phyloP scores from a whole-genome alignment of 1,139 yeast species.

The Kluyveromyces sp. region DNA sequence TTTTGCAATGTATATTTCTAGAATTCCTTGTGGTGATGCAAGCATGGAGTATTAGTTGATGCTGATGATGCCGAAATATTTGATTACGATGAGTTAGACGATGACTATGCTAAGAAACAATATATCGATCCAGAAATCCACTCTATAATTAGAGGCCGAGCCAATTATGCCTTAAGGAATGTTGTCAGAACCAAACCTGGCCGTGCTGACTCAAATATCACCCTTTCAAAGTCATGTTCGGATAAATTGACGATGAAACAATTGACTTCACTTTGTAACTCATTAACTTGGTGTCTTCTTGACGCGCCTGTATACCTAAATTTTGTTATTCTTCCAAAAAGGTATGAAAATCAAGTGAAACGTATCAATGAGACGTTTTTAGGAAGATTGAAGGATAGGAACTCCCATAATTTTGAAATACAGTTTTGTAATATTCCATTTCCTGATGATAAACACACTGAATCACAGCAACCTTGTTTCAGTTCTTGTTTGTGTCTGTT shows the following conservation, averaged over 20 bases:
- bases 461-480: constrained; percentile 24
- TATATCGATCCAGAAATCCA: constrained; percentile 23
- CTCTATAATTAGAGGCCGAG: constrained; percentile 54
- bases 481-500: constrained; percentile 13
- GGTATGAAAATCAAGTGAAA: constrained; percentile 21
- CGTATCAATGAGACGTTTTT: constrained; percentile 51
- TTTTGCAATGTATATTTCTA: constrained; percentile 62
- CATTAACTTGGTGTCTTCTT: constrained; percentile 40
- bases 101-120: constrained; percentile 10
- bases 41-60: constrained; percentile 43
- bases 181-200: constrained; percentile 89
- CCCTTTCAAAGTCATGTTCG: constrained; percentile 78
- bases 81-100: constrained; percentile 4
- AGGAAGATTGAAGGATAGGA: constrained; percentile 26
- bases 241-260: constrained; percentile 72
- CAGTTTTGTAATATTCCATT: constrained; percentile 10
- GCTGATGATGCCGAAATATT: constrained; percentile 21
- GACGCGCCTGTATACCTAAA: constrained; percentile 39
- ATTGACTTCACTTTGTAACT: constrained; percentile 49
- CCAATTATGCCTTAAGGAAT: constrained; percentile 49
- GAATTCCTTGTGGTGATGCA: constrained; percentile 90
- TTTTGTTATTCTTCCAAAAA: constrained; percentile 46
- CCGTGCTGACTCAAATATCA: constrained; percentile 59
- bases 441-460: constrained; percentile 19
- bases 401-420: constrained; percentile 7